Percentiles rank a stretch among this genome's conserved stretches.
Conservation (phyloP, 345 rosid species). For the Linum tenue region DNA sequence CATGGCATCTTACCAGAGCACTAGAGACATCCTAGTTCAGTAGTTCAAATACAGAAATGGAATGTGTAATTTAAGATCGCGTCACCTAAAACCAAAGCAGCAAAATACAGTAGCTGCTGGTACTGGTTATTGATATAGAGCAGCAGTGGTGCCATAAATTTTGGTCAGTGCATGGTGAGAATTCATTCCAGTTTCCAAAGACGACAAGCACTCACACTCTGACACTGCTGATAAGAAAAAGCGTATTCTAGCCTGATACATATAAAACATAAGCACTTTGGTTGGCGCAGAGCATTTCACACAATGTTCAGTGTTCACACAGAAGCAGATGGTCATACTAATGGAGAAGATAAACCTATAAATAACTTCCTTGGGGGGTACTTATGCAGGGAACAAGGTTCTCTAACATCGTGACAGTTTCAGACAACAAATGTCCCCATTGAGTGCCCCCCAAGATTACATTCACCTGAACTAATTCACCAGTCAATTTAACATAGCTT, state of each 20-base stretch:
- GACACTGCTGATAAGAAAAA: not conserved
- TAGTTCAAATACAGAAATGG: too few relatives aligned
- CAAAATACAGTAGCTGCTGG: not conserved
- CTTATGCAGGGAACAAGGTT: not conserved
- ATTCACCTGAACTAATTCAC: not conserved
- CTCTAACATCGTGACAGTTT: not conserved
- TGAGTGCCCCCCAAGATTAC: not conserved
- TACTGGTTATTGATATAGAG: not conserved
- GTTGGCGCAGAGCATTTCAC: not conserved
- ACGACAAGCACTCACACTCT: too few relatives aligned
- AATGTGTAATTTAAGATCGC: too few relatives aligned
- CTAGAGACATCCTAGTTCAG: too few relatives aligned
- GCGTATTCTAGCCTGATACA: too few relatives aligned
- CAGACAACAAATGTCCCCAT: too few relatives aligned
- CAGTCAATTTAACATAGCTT: not conserved
- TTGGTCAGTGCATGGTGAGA: not conserved
- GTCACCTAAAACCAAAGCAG: not conserved
- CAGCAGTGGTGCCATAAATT: not conserved
- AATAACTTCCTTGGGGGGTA: not conserved
- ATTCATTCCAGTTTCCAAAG: not conserved
- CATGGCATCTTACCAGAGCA: too few relatives aligned
- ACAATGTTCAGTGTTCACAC: not conserved
- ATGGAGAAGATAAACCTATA: not conserved
- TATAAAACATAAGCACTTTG: not conserved
- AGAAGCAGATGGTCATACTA: not conserved